Conservation (phyloP, 2,329 filamentous ascomycete genomes). For the Hypoxylon sp. region DNA sequence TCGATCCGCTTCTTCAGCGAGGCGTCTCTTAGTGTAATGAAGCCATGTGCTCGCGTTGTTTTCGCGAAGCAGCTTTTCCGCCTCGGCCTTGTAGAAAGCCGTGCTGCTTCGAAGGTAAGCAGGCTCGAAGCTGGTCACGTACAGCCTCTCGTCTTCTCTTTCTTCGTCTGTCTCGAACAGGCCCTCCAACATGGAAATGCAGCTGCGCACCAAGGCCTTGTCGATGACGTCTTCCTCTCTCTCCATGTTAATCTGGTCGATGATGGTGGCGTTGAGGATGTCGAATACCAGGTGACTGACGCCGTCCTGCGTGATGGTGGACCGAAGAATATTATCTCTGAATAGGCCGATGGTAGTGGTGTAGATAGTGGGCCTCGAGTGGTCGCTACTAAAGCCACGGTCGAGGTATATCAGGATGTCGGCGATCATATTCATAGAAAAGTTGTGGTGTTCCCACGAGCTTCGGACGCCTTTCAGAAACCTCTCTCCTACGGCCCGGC, state of each 20-base stretch:
- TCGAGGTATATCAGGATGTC: conserved; percentile 99
- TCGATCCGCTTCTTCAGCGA: conserved; percentile 82
- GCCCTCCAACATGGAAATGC: conserved; percentile 87
- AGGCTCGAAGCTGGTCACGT: conserved; percentile 82
- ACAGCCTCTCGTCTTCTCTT: conserved; percentile 80
- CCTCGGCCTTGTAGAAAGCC: conserved; percentile 79
- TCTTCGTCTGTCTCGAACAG: conserved; percentile 85
- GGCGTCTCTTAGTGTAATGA: conserved; percentile 73
- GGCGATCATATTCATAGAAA: conserved; percentile 94
- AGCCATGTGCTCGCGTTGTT: conserved; percentile 86
- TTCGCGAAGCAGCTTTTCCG: conserved; percentile 75
- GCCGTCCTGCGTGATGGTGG: conserved; percentile 56
- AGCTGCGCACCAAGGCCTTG: conserved; percentile 80
- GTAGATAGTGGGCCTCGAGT: conserved; percentile 79
- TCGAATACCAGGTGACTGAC: conserved; percentile 67
- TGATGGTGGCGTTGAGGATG: conserved; percentile 80
- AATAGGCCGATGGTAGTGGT: conserved; percentile 86
- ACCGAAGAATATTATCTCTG: conserved; percentile 81
- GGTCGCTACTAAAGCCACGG: conserved; percentile 78
- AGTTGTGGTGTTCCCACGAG: conserved; percentile 88
- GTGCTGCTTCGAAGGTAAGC: conserved; percentile 76
- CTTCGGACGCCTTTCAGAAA: conserved; percentile 80
- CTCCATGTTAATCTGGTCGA: conserved; percentile 94
- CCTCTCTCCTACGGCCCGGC: conserved; percentile 79
- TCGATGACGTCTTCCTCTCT: conserved; percentile 89